phyloP scores from a whole-genome alignment of 352 stramenopile genomes.

The Phytopythium vexans region DNA sequence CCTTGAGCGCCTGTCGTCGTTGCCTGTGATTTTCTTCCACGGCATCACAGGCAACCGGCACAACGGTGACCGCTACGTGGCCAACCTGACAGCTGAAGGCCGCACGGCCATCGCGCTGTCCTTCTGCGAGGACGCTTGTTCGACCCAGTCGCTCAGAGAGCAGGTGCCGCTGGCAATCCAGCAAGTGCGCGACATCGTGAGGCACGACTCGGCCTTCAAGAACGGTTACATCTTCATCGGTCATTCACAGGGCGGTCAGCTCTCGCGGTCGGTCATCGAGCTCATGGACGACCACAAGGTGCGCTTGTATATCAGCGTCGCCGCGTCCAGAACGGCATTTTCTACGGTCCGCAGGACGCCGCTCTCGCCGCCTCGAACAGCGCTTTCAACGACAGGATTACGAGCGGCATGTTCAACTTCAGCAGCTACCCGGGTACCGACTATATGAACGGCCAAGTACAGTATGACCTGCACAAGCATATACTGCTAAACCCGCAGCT shows the following conservation, averaged over 20 bases:
- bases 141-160: slow-evolving; percentile 19
- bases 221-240: slow-evolving; percentile 47
- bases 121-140: slow-evolving; percentile 39
- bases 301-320: slow-evolving; percentile 40
- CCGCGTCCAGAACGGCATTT: slow-evolving; percentile 38
- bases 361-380: slow-evolving; percentile 3
- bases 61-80: slow-evolving; percentile 20
- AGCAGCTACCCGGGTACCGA: too few species aligned
- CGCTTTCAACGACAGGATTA: slow-evolving; percentile 13
- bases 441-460: slow-evolving; percentile 25
- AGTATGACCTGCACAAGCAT: slow-evolving; percentile 34
- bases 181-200: slow-evolving; percentile 30
- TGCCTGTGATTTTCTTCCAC: slow-evolving; percentile 55
- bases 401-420: slow-evolving; percentile 26
- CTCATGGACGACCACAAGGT: slow-evolving; percentile 57
- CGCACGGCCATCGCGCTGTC: slow-evolving; percentile 32
- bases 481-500: slow-evolving; percentile 20
- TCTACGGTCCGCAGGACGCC: slow-evolving; percentile 25
- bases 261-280: slow-evolving; percentile 43
- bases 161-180: slow-evolving; percentile 44
- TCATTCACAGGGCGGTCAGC: slow-evolving; percentile 40
- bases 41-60: slow-evolving; percentile 26
- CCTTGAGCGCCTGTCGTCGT: too few species aligned
- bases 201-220: slow-evolving; percentile 13
- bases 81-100: slow-evolving; percentile 30